Conservation (phyloP, 1,139 yeast genomes). For the Geotrichum phurueaensis region DNA sequence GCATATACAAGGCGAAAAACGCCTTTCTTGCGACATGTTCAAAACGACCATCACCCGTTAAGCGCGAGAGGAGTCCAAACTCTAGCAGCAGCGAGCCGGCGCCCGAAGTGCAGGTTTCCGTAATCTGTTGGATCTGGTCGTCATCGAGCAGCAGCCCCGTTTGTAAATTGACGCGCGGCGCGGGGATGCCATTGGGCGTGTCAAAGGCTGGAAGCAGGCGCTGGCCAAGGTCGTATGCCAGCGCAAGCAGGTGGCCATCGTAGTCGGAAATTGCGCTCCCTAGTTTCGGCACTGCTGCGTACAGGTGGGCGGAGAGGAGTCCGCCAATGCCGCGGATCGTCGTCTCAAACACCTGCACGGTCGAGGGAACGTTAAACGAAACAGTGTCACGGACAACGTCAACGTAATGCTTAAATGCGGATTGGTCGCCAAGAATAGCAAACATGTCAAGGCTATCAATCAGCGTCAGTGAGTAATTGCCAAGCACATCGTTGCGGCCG, state of each 20-base stretch:
- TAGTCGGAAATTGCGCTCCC: slow-evolving; percentile 46
- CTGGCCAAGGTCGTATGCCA: slow-evolving; percentile 70
- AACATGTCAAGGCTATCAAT: slow-evolving; percentile 76
- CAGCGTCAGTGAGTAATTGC: slow-evolving; percentile 72
- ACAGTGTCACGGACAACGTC: slow-evolving; percentile 40
- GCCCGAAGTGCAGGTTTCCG: slow-evolving; percentile 81
- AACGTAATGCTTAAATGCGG: slow-evolving; percentile 48
- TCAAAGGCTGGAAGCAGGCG: slow-evolving; percentile 62
- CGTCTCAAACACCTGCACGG: slow-evolving; percentile 82
- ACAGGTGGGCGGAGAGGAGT: slow-evolving; percentile 66
- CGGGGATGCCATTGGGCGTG: slow-evolving; percentile 57
- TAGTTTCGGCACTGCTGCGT: slow-evolving; percentile 53
- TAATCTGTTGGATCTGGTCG: slow-evolving; percentile 29
- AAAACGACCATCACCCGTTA: slow-evolving; percentile 69
- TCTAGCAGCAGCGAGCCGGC: slow-evolving; percentile 79
- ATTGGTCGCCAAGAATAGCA: slow-evolving; percentile 62
- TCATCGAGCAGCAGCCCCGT: slow-evolving; percentile 43
- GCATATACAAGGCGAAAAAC: slow-evolving; percentile 65
- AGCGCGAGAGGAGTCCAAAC: slow-evolving; percentile 61
- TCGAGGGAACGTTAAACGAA: slow-evolving; percentile 56
- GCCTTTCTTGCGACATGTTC: slow-evolving; percentile 58
- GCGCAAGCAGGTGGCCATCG: slow-evolving; percentile 59
- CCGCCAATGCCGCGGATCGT: slow-evolving; percentile 79
- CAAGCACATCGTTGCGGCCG: slow-evolving; percentile 74
- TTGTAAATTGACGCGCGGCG: slow-evolving; percentile 62